phyloP scores from a whole-genome alignment of 768 basidiomycete species.

The Holtermanniella nyarrowii region DNA sequence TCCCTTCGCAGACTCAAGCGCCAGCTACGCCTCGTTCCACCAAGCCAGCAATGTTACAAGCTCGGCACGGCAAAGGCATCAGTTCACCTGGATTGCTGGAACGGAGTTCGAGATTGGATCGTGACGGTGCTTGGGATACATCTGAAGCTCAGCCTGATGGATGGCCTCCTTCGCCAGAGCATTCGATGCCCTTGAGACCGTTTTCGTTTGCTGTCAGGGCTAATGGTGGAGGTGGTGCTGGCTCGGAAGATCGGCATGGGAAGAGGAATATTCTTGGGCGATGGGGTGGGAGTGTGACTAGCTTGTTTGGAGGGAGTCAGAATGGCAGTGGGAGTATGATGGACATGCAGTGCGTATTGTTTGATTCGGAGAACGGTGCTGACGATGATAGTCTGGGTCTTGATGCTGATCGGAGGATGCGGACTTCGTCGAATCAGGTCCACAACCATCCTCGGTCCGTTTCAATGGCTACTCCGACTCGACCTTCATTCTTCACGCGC shows the following conservation, averaged over 20 bases:
- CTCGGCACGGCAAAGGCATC: slow-evolving; percentile 17
- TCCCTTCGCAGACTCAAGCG: background rate
- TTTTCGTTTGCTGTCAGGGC: slow-evolving; percentile 43
- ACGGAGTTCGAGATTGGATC: slow-evolving; percentile 2
- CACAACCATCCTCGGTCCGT: slow-evolving; percentile 31
- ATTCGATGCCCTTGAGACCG: slow-evolving; percentile 36
- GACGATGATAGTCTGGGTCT: slow-evolving; percentile 33
- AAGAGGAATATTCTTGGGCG: slow-evolving; percentile 33
- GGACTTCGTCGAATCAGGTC: slow-evolving; percentile 13
- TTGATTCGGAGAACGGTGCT: background rate
- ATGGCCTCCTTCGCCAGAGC: slow-evolving; percentile 21
- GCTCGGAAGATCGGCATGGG: slow-evolving; percentile 23
- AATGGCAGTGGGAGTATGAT: slow-evolving; percentile 42
- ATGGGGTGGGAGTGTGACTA: slow-evolving; percentile 40
- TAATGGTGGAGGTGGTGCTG: slow-evolving; percentile 24
- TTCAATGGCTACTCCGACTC: slow-evolving; percentile 34
- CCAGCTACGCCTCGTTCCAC: background rate
- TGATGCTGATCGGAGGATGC: slow-evolving; percentile 34
- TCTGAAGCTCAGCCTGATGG: too few relatives aligned
- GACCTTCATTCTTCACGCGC: slow-evolving; percentile 35
- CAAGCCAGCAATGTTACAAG: slow-evolving; percentile 1
- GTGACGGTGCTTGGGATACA: slow-evolving; percentile 13
- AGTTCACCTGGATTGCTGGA: slow-evolving; percentile 22
- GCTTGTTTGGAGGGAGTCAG: slow-evolving; percentile 40
- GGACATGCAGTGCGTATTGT: slow-evolving; percentile 42